Base-by-base conservation (phyloP, 2,329 filamentous ascomycete genomes). In the Herpotrichia juniperi region DNA sequence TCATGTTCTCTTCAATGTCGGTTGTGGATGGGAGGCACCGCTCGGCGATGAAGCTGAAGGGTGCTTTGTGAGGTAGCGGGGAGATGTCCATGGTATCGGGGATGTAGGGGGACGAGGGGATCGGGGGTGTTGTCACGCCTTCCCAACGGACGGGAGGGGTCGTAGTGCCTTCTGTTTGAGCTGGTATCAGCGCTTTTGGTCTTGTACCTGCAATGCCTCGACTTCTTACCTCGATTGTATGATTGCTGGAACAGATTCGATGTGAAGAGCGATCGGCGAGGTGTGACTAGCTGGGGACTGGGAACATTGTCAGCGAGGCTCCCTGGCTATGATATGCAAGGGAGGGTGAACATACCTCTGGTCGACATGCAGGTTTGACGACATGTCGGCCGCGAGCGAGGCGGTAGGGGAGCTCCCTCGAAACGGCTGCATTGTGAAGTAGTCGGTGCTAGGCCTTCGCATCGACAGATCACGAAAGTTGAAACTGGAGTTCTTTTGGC, bases 321-420 rank as follows among this genome's bases (percentile, higher is more conserved):
- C 39, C 42, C 57, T 53, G 54, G 51, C 31, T 44, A 30, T 61
- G 48, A 44, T 28, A 57, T 57, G 56, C 54, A 78, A 64, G 61
- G 66, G 62, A 58, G 46, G 50, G 30, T 25, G 21, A 83, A 24
- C 37, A 63, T 81, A 97, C 93, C 93, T 97, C 69, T 89, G 91
- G 76, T 97, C 93, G 73, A 97, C 90, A 72, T 93, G 90, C 73
- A 97, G 96, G 79, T 97, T 99, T 72, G 96, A 92, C 52, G 93
- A 97, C 65, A 97, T 83, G 76, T 99, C 94, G 56, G 92, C 93
- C 35, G 93, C 93, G 63, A 99, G 80, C 69, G 91, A 96, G 46
- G 91, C 87, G 30, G 92, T 93, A 5, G 94, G 94, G 50, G 94
- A 99, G 17, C 93, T 96, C 43, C 91, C 91, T 62, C 86, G 86